These are phyloP conservation scores for Parascedosporium putredinis DNA, from an alignment of 2,329 filamentous ascomycete species.

Conservation along the genomic window DNA sequence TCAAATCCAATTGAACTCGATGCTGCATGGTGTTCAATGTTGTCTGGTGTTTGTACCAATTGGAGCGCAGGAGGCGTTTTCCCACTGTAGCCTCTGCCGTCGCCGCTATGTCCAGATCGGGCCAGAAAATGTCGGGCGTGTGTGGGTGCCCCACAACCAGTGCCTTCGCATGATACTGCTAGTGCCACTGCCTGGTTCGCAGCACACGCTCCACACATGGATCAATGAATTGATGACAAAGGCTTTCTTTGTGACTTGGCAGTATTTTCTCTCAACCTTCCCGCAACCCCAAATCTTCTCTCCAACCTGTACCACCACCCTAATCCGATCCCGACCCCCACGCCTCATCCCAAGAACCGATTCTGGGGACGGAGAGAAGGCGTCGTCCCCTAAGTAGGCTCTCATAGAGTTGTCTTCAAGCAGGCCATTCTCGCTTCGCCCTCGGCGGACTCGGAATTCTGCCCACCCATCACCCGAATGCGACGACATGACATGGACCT, in stretches of 20 bases:
- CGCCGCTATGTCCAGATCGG: too few species aligned
- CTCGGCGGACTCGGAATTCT: not conserved
- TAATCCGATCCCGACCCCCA: slow-evolving; percentile 1
- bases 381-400: not conserved
- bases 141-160: too few species aligned
- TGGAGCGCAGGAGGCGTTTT: too few species aligned
- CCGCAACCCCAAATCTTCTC: not conserved
- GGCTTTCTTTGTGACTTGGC: slow-evolving; percentile 3
- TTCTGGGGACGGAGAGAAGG: slow-evolving; percentile 5
- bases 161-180: too few species aligned
- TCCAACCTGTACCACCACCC: not conserved
- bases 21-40: too few species aligned
- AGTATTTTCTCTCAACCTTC: slow-evolving; percentile 5
- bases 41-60: too few species aligned
- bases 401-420: not conserved
- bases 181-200: too few species aligned
- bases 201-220: too few species aligned
- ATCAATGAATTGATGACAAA: slow-evolving; percentile 8
- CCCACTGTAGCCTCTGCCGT: too few species aligned
- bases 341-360: not conserved
- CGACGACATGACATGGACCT: slow-evolving; percentile 9
- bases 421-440: not conserved
- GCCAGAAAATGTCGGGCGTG: too few species aligned
- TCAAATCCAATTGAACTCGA: too few species aligned
- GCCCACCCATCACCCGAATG: not conserved